These are phyloP conservation scores for Macrocystidia cucumis DNA, from an alignment of 1,284 basidiomycete genomes.

Conservation along the genomic window DNA sequence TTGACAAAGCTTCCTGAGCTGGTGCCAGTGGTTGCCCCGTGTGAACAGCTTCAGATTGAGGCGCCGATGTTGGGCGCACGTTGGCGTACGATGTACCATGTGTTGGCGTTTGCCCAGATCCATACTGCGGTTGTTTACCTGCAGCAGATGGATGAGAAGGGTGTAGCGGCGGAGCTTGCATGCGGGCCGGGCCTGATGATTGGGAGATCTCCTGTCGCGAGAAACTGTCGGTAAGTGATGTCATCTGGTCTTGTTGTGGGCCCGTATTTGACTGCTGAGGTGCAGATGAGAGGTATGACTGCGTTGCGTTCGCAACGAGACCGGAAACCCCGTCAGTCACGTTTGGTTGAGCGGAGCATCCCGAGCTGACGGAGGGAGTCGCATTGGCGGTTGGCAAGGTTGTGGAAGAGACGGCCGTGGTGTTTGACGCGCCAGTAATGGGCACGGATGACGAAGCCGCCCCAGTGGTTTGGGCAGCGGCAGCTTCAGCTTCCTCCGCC, in stretches of 20 bases:
- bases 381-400: not conserved
- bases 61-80: not conserved
- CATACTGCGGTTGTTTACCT: conserved; percentile 6
- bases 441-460: not conserved
- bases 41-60: conserved; percentile 10
- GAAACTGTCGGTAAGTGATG: conserved; percentile 23
- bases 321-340: no score
- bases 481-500: conserved; percentile 24
- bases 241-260: no score
- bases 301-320: no score
- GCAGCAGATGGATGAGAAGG: conserved; percentile 11
- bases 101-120: conserved; percentile 3
- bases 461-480: conserved; percentile 5
- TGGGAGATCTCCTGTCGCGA: conserved; percentile 21
- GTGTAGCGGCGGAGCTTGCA: conserved; percentile 15
- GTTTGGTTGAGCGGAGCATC: no score
- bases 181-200: conserved; percentile 5
- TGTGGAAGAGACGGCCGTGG: not conserved
- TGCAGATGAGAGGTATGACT: no score
- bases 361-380: not conserved
- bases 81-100: not conserved
- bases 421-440: not conserved
- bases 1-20: conserved; percentile 1
- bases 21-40: conserved; percentile 8
- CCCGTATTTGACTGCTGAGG: no score